Base-by-base conservation (phyloP, 2,329 filamentous ascomycete species). In the Aspergillus caelatus region DNA sequence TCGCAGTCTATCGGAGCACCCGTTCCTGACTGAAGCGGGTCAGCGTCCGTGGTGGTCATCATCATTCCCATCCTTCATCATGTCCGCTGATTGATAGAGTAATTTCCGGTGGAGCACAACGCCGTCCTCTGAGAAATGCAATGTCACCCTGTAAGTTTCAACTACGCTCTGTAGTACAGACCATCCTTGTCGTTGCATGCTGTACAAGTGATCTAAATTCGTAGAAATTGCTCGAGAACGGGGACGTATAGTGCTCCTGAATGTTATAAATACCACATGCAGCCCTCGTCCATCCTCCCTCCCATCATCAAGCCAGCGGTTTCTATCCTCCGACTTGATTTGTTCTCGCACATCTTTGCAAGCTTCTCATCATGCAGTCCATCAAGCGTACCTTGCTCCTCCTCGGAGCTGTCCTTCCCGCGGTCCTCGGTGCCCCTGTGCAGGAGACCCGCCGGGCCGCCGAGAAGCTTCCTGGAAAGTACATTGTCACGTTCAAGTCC, bases 401-500 rank as follows among this genome's bases (percentile, higher is more conserved):
- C 30, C 62, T 71, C 16, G 69, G 66, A 61, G 63, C 69, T 58
- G n/a, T 71, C 43, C 64, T 71, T 52, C 67, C 70, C 58, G 70
- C 66, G 21, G 65, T 66, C n/a, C 62, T 71, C 28, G 65, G 65
- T 28, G 65, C 61, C 39, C 69, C 70, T 21, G 46, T 65, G 19
- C 50, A 62, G 41, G 65, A 65, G 26, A 36, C 60, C 45, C 68
- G 57, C 21, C 62, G 61, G 16, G n/a, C 56, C 32, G 23, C 52
- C 8, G 61, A 68, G 36, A 69, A 56, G 32, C 60, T 71, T 32
- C 66, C 68, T 6, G 70, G 70, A 30, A 71, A 68, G 62, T 72
- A 72, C 62, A 72, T 72, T 34, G 64, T 72, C 30, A 69, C 69
- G 11, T 68, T 72, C 62, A 71, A 70, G 52, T 46, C 63, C n/a